These are phyloP conservation scores for Scutellaria baicalensis DNA, from an alignment of 257 asterid species.

Conservation along the genomic window DNA sequence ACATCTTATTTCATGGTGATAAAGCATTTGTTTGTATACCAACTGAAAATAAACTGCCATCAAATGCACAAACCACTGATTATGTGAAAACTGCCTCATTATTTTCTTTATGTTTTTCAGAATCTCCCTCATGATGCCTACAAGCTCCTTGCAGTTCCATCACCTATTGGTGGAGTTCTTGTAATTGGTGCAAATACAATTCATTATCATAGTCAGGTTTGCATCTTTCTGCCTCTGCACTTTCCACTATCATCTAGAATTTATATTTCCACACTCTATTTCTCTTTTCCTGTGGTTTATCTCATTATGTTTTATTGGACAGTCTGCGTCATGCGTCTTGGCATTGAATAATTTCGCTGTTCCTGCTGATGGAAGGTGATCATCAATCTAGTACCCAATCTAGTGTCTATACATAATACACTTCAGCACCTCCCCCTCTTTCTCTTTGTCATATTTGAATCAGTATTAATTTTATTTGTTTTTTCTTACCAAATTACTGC, in stretches of 20 bases:
- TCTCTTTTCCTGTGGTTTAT: conserved; percentile 19
- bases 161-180: conserved; percentile 97
- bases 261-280: background rate
- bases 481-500: background rate
- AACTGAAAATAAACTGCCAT: background rate
- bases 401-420: background rate
- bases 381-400: conserved; percentile 2
- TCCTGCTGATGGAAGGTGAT: conserved; percentile 70
- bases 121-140: conserved; percentile 93
- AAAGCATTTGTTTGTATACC: background rate
- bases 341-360: conserved; percentile 80
- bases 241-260: conserved; percentile 4
- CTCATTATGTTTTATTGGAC: conserved; percentile 31
- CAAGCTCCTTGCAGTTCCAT: conserved; percentile 99
- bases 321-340: conserved; percentile 85
- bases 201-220: conserved; percentile 98
- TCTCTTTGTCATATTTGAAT: background rate
- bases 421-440: background rate
- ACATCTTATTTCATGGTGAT: background rate
- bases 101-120: conserved; percentile 35
- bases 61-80: background rate
- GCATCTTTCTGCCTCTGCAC: conserved; percentile 9
- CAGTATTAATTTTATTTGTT: conserved; percentile 10
- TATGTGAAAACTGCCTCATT: conserved; percentile 3
- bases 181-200: conserved; percentile 86